These are phyloP conservation scores for Fusarium sarcochroum DNA, from an alignment of 2,329 filamentous ascomycete species.

Conservation along the genomic window DNA sequence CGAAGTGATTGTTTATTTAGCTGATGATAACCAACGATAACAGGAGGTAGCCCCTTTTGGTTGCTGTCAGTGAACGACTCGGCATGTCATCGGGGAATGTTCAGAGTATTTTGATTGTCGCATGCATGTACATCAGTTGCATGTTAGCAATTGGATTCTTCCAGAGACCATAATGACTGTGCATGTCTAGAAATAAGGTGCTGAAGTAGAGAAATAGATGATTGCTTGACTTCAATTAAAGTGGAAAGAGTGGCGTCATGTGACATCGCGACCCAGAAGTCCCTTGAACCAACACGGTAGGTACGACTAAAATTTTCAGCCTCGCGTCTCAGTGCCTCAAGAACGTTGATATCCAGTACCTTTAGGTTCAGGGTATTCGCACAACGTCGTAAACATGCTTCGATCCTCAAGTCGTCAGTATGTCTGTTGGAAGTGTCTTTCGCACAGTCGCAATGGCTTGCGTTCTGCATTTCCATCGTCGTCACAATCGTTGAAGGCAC, in stretches of 20 bases:
- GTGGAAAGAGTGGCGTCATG: constrained; percentile 42
- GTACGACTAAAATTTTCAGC: constrained; percentile 46
- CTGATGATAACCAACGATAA: not conserved
- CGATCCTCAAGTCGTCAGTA: constrained; percentile 49
- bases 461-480: constrained; percentile 8
- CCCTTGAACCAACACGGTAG: constrained; percentile 30
- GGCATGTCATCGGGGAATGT: not conserved
- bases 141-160: not conserved
- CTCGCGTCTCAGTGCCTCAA: constrained; percentile 9
- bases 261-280: constrained; percentile 40
- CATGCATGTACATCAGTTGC: not conserved
- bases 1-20: constrained; percentile 10
- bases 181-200: not conserved
- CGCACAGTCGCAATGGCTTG: constrained; percentile 31
- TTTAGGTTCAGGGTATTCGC: not conserved
- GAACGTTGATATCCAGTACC: no score
- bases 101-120: not conserved
- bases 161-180: not conserved
- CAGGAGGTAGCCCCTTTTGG: constrained; percentile 8
- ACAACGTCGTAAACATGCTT: constrained; percentile 48
- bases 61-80: not conserved
- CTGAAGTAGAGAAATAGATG: constrained; percentile 3
- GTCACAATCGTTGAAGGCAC: constrained; percentile 18
- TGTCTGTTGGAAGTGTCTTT: constrained; percentile 54
- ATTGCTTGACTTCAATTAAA: constrained; percentile 20